Evolutionary conservation across 257 asterid species (phyloP), one percentile per base, ranked within the genome.

Genomic region (Forsythia suspensa): DNA sequence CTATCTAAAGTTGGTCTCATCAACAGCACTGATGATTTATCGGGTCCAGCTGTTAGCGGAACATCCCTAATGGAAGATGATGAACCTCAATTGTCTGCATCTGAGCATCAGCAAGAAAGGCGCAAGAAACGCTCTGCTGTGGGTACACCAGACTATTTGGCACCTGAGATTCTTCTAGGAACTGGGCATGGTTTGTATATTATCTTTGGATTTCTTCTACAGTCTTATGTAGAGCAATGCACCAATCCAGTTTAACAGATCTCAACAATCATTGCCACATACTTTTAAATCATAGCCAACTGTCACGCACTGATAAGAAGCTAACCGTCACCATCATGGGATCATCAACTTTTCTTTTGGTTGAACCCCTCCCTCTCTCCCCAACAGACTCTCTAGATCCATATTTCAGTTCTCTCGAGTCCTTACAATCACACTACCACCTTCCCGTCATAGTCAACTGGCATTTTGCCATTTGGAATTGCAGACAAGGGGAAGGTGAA

Each of bases 91-190:
- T 48, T 87, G 80, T 89, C 96, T 85, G 85, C 86, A 73, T 83
- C 92, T 8, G 92, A 91, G 85, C 90, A 87, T 86, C 97, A 91
- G 81, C 89, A 89, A 72, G 97, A 90, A 82, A 88, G 98, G 90
- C 93, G 92, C 66, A 90, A 96, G 70, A 96, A 96, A 71, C 97
- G 98, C 79, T 96, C 99, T 2, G 99, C 98, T 79, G 98, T 94
- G 81, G 99, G 99, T 74, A 96, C 99, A 69, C 99, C 99, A 71
- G 99, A 96, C 85, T 96, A 96, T 85, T 87, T 96, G 92, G 99
- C 99, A 76, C 99, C 99, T 75, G 99, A 96, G 88, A 96, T 96
- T 86, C 99, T 96, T 87, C 95, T 96, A 72, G 99, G 99, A 90
- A 96, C 98, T 77, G 99, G 99, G 72, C 99, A 96, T 75, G 99